Evolutionary conservation across 2,329 filamentous ascomycete species (phyloP), one percentile per base, ranked within the genome.

Genomic region (Monilinia aucupariae): DNA sequence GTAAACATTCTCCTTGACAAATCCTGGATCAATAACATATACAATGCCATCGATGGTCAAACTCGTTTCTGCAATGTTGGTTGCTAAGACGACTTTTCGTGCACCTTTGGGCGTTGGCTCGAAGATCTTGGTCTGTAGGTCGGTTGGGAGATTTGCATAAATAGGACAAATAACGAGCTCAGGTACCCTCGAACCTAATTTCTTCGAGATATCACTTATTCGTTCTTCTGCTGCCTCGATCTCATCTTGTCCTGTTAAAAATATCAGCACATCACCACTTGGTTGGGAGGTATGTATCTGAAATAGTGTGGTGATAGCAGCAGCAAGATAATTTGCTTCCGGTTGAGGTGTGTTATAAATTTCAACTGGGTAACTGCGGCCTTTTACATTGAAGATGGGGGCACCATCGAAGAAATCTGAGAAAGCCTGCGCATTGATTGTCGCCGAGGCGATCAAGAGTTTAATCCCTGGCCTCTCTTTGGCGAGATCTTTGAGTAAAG

Each of bases 61-160:
- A 79, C 87, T 92, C 0, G 94, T 99, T 75, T 99, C 94, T 2
- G 94, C 94, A 75, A 99, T 97, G 73, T 99, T 99, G 2, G 94
- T 97, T 0, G 93, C 92, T 45, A 97, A 78, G 0, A 99, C 91
- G 0, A 97, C 91, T 74, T 97, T 99, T 34, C 94, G 84, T 0
- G 90, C 88, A 22, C 88, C 88, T 0, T 88, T 85, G 0, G 94
- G 93, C 0, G 93, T 96, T 0, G 92, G 92, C 71, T 96, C 91
- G 71, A 99, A 99, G 68, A 97, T 96, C 74, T 93, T 93, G 54
- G 89, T 85, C 74, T 99, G 94, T 1, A 96, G 78, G 64, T 97
- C 92, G 0, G 91, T 92, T 0, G 92, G 92, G 47, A 99, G 78
- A 71, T 96, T 96, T 71, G 92, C 90, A 73, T 99, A 99, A 62